Evolutionary conservation across 192 early-diverging fungal species (phyloP), one percentile per base, ranked within the genome.

Genomic region (Phycomyces nitens): DNA sequence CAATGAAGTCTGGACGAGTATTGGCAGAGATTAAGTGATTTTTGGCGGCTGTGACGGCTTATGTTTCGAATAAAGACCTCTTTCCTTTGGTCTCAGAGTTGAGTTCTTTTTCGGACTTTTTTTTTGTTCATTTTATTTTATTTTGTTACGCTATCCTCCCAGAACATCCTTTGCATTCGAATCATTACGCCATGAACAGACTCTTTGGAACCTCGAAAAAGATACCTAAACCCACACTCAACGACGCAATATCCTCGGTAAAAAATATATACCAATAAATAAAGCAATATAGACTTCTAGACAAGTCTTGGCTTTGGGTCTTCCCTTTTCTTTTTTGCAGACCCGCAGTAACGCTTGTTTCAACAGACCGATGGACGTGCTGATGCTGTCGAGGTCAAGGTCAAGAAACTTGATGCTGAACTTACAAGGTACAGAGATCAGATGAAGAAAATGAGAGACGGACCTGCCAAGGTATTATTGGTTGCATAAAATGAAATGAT

Each of bases 381-480:
- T 16, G 90, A 91, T 66, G 84, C 89, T 5, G 90, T 98, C 3
- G 92, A 95, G 58, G 93, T 93, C 65, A 97, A 97, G 74, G 95
- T 99, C 59, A 88, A 86, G 53, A 93, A 94, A 72, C 83, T 96
- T 16, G 97, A 99, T 62, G 94, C 90, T 38, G 94, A 98, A 72
- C 81, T 99, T 39, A 80, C 90, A 14, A 86, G 87, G 65, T 95
- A 91, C 79, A 84, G 88, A 65, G 95, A 98, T 51, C 94, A 97
- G 69, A 92, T 99, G 93, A 84, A 82, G 62, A 94, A 88, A 60
- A 92, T 99, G 94, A 82, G 89, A 21, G 91, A 93, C 18, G 91
- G 92, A 0, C 88, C 92, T 1, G 91, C 79, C 58, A 94, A 94
- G 69, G 88, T 88, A 81, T 51, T 41, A 39, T 18, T 47, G 5